Conservation (phyloP, 1,284 basidiomycete genomes). For the Exobasidium rhododendri region DNA sequence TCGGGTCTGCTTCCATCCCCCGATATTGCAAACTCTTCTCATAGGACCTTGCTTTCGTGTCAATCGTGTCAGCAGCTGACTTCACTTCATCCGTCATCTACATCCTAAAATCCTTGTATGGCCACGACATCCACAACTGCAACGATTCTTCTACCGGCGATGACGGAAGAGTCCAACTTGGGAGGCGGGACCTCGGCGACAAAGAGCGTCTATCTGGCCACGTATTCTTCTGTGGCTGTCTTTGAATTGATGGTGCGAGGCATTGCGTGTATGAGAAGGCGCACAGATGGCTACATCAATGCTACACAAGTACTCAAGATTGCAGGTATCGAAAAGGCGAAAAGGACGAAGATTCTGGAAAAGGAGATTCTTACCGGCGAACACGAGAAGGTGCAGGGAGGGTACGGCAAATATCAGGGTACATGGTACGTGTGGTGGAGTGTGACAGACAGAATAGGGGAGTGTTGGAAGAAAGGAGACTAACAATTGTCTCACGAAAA, state of each 20-base stretch:
- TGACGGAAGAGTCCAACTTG: neutral
- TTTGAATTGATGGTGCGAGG: conserved; percentile 70
- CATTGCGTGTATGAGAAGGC: conserved; percentile 95
- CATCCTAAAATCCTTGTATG: too few species aligned
- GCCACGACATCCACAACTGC: neutral
- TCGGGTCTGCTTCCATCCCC: too few species aligned
- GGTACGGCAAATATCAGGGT: conserved; percentile 98
- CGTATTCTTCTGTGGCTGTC: conserved; percentile 58
- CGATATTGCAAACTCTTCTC: too few species aligned
- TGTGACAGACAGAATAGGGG: neutral
- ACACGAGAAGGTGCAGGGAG: conserved; percentile 98
- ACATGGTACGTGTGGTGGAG: conserved; percentile 80
- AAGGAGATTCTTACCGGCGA: conserved; percentile 93
- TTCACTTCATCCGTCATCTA: too few species aligned
- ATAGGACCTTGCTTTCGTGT: too few species aligned
- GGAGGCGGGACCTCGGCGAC: neutral
- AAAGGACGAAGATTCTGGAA: conserved; percentile 93
- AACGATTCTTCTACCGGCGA: neutral
- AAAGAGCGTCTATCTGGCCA: conserved; percentile 46
- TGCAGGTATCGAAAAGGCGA: conserved; percentile 93
- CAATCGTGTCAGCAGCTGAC: too few species aligned
- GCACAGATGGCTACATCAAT: conserved; percentile 85
- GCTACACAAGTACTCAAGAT: conserved; percentile 99
- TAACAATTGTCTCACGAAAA: conserved; percentile 8
- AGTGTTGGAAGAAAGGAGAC: neutral